A percentile compares a stretch with the other conserved stretches of the same genome.
These are phyloP conservation scores for Claviceps capensis DNA, from an alignment of 2,329 filamentous ascomycete species.

Conservation along the genomic window DNA sequence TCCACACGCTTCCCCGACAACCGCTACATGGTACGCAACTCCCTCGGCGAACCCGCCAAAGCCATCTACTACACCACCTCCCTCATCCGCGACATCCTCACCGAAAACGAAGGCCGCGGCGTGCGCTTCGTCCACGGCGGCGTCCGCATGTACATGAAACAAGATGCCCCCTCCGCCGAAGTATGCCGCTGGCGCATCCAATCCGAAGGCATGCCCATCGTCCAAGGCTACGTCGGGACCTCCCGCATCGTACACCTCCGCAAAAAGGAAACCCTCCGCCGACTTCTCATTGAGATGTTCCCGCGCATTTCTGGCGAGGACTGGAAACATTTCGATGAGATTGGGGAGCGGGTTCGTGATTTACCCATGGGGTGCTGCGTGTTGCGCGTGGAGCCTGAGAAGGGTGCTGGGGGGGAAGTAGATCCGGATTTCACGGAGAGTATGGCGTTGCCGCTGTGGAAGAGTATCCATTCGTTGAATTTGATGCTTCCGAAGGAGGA, in stretches of 20 bases:
- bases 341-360: constrained; percentile 67
- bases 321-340: constrained; percentile 69
- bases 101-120: constrained; percentile 75
- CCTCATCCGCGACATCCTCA: constrained; percentile 72
- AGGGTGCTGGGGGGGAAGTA: constrained; percentile 9
- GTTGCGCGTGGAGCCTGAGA: constrained; percentile 65
- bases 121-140: constrained; percentile 95
- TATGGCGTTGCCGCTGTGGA: constrained; percentile 87
- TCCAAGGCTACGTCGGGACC: constrained; percentile 80
- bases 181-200: constrained; percentile 93
- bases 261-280: constrained; percentile 66
- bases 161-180: constrained; percentile 75
- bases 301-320: constrained; percentile 67
- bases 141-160: constrained; percentile 98
- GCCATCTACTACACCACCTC: constrained; percentile 93
- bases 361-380: constrained; percentile 88
- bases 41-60: constrained; percentile 73
- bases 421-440: constrained; percentile 51
- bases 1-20: constrained; percentile 75
- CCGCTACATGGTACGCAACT: constrained; percentile 93
- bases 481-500: constrained; percentile 98
- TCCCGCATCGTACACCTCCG: constrained; percentile 60
- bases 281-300: constrained; percentile 91
- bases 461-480: constrained; percentile 82
- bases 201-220: constrained; percentile 79